A percentile compares a stretch with the other conserved stretches of the same genome.
Conservation (phyloP, 345 rosid genomes). For the Lumnitzera littorea region DNA sequence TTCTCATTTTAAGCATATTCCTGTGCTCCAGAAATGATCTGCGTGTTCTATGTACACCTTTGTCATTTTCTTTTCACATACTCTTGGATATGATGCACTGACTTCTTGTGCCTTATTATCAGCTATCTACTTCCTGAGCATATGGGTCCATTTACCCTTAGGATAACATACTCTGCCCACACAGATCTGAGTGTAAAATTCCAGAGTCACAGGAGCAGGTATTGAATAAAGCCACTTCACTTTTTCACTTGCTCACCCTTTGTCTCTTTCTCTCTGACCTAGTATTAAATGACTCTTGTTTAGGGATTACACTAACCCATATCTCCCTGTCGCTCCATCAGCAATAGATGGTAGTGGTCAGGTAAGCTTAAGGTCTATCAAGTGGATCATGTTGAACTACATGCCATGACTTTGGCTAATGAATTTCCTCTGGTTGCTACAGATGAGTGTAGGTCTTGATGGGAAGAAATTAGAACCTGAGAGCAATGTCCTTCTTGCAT, state of each 20-base stretch:
- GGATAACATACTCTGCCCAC: conserved; percentile 97
- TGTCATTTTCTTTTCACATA: background rate
- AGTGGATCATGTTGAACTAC: too few species aligned
- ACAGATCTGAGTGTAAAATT: conserved; percentile 98
- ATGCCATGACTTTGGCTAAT: too few species aligned
- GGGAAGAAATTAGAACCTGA: conserved; percentile 96
- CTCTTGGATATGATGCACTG: conserved; percentile 9
- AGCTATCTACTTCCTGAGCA: conserved; percentile 88
- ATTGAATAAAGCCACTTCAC: conserved; percentile 6
- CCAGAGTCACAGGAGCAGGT: conserved; percentile 99
- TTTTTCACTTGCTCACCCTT: conserved; percentile 1
- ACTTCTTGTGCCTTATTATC: conserved; percentile 17
- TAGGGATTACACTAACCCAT: conserved; percentile 97
- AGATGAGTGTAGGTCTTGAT: conserved; percentile 74
- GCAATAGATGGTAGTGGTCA: conserved; percentile 87
- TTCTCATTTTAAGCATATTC: conserved; percentile 2
- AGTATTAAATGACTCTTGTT: conserved; percentile 3
- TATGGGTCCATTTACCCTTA: conserved; percentile 67
- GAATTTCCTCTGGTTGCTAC: conserved; percentile 4
- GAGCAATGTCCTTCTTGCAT: conserved; percentile 97
- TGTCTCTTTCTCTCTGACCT: conserved; percentile 1
- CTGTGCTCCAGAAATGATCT: conserved; percentile 1
- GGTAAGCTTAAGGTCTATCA: conserved; percentile 26
- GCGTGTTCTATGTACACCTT: background rate
- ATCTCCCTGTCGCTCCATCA: conserved; percentile 96